Percentiles rank a stretch among this genome's conserved stretches.
phyloP scores from a whole-genome alignment of 805 yeast species.

The Wickerhamiella musiphila region DNA sequence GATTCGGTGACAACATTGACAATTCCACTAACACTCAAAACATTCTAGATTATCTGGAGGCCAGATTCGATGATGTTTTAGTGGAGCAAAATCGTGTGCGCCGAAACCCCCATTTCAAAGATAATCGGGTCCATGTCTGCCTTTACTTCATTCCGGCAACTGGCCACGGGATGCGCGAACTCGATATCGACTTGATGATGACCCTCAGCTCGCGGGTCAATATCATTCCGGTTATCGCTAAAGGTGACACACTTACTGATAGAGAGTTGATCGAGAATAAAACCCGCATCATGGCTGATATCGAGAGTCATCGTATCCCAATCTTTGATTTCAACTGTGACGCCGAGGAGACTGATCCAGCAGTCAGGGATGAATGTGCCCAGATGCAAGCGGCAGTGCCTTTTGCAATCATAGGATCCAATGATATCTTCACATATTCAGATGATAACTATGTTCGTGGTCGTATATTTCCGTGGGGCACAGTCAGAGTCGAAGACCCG shows the following conservation, averaged over 20 bases:
- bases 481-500: slow-evolving; percentile 29
- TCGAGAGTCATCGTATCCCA: slow-evolving; percentile 40
- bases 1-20: slow-evolving; percentile 59
- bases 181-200: slow-evolving; percentile 59
- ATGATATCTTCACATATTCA: slow-evolving; percentile 20
- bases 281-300: slow-evolving; percentile 35
- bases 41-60: slow-evolving; percentile 43
- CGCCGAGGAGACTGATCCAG: slow-evolving; percentile 34
- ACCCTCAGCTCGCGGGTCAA: slow-evolving; percentile 56
- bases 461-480: slow-evolving; percentile 53
- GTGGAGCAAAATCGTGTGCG: slow-evolving; percentile 76
- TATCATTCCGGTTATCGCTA: slow-evolving; percentile 65
- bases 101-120: slow-evolving; percentile 65
- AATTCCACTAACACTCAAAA: slow-evolving; percentile 31
- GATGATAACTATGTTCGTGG: slow-evolving; percentile 27
- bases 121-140: slow-evolving; percentile 67
- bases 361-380: slow-evolving; percentile 20
- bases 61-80: slow-evolving; percentile 48
- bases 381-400: slow-evolving; percentile 35
- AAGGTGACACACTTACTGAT: slow-evolving; percentile 62
- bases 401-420: slow-evolving; percentile 43
- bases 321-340: slow-evolving; percentile 61
- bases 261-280: slow-evolving; percentile 40
- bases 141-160: slow-evolving; percentile 55
- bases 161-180: slow-evolving; percentile 36